These are phyloP conservation scores for Mycena indigotica DNA, from an alignment of 768 basidiomycete genomes.

Conservation along the genomic window DNA sequence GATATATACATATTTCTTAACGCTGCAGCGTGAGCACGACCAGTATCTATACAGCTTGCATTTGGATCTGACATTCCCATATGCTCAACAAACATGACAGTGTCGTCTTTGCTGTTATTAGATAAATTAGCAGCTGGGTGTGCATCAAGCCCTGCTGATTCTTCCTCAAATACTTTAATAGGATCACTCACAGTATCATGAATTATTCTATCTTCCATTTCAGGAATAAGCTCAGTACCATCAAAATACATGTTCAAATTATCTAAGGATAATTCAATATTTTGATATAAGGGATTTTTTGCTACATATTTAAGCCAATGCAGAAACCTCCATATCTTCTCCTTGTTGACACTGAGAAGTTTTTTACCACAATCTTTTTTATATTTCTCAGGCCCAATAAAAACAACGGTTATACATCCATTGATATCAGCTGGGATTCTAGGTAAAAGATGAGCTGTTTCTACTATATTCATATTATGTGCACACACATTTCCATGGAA, in stretches of 20 bases:
- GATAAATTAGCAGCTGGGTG: not conserved
- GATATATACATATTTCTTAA: conserved; percentile 25
- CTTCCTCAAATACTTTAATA: not conserved
- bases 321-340: not conserved
- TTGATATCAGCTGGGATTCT: not conserved
- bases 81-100: conserved; percentile 1
- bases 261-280: not conserved
- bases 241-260: not conserved
- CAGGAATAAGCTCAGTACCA: not conserved
- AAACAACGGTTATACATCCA: not conserved
- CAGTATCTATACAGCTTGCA: conserved; percentile 23
- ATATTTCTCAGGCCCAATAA: not conserved
- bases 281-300: not conserved
- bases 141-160: not conserved
- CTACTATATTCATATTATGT: not conserved
- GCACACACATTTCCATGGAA: not conserved
- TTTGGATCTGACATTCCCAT: conserved; percentile 36
- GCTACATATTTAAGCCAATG: not conserved
- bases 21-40: conserved; percentile 27
- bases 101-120: not conserved
- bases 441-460: not conserved
- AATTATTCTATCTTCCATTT: not conserved
- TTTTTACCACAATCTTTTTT: not conserved
- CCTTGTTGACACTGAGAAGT: not conserved
- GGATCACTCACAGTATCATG: not conserved